Conservation (phyloP, 2,329 filamentous ascomycete genomes). For the Aspergillus texensis region DNA sequence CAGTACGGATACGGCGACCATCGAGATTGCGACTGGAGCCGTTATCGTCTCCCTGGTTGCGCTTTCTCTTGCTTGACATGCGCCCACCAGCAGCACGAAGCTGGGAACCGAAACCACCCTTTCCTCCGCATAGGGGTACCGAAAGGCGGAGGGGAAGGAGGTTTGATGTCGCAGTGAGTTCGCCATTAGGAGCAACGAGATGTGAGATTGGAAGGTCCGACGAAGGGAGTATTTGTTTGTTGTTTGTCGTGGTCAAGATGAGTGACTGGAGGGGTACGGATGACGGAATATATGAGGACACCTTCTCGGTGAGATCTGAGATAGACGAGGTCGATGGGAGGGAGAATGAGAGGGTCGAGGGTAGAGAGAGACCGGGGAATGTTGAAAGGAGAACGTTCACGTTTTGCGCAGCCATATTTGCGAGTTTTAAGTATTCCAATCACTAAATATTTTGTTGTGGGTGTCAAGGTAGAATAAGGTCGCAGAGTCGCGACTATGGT, state of each 20-base stretch:
- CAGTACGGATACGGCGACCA: slow-evolving; percentile 83
- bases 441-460: not conserved
- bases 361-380: slow-evolving; percentile 79
- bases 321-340: slow-evolving; percentile 67
- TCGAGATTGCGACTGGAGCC: slow-evolving; percentile 92
- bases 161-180: slow-evolving; percentile 55
- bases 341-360: slow-evolving; percentile 79
- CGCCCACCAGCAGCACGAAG: slow-evolving; percentile 94
- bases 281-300: slow-evolving; percentile 62
- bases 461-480: not conserved
- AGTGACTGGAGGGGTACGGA: slow-evolving; percentile 60
- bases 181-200: slow-evolving; percentile 51
- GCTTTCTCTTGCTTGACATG: slow-evolving; percentile 95
- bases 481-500: not conserved
- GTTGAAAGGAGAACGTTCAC: slow-evolving; percentile 85
- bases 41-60: slow-evolving; percentile 78
- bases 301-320: slow-evolving; percentile 64
- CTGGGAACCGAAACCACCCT: slow-evolving; percentile 97
- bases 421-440: not conserved
- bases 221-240: slow-evolving; percentile 65
- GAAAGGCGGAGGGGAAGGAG: slow-evolving; percentile 83
- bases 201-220: slow-evolving; percentile 62
- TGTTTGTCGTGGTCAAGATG: slow-evolving; percentile 79
- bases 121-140: slow-evolving; percentile 82
- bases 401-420: slow-evolving; percentile 57